A percentile compares a stretch with the other conserved stretches of the same genome.
phyloP scores from a whole-genome alignment of 441 rosid genomes.

The Populus hybrid region DNA sequence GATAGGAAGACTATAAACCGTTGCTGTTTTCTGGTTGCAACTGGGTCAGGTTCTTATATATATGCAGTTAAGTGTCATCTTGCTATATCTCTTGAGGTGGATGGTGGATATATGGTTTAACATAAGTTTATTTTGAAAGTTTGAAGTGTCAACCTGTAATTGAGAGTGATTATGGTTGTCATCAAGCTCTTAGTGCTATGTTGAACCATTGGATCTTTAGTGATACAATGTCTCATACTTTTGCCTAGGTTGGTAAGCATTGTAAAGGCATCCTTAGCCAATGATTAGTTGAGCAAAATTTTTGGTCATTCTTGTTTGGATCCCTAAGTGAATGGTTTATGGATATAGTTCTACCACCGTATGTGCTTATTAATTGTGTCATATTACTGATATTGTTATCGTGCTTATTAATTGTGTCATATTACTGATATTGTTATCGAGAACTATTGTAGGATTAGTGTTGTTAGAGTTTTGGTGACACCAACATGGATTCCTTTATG shows the following conservation, averaged over 20 bases:
- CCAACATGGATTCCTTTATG: slow-evolving; percentile 50
- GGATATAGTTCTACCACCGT: slow-evolving; percentile 27
- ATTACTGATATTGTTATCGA: slow-evolving; percentile 39
- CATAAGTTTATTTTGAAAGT: slow-evolving; percentile 2
- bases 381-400: slow-evolving; percentile 37
- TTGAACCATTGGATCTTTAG: slow-evolving; percentile 18
- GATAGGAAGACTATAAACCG: background rate
- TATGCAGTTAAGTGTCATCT: slow-evolving; percentile 13
- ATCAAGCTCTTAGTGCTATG: background rate
- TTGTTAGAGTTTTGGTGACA: slow-evolving; percentile 49
- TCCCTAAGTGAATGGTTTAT: slow-evolving; percentile 20
- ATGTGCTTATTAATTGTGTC: slow-evolving; percentile 28
- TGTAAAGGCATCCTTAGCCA: background rate
- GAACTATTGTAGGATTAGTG: slow-evolving; percentile 62
- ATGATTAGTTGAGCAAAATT: slow-evolving; percentile 5
- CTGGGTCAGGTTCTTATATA: background rate
- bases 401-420: slow-evolving; percentile 31
- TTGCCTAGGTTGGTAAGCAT: slow-evolving; percentile 3
- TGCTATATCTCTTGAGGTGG: slow-evolving; percentile 16
- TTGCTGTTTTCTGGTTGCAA: background rate
- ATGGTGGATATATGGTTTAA: slow-evolving; percentile 6
- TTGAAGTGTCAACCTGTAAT: slow-evolving; percentile 6
- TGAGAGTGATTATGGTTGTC: slow-evolving; percentile 13
- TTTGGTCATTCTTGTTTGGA: slow-evolving; percentile 11
- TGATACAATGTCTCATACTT: slow-evolving; percentile 11